phyloP scores from a whole-genome alignment of 2,329 filamentous ascomycete species.

The Leptosphaerulina australis region DNA sequence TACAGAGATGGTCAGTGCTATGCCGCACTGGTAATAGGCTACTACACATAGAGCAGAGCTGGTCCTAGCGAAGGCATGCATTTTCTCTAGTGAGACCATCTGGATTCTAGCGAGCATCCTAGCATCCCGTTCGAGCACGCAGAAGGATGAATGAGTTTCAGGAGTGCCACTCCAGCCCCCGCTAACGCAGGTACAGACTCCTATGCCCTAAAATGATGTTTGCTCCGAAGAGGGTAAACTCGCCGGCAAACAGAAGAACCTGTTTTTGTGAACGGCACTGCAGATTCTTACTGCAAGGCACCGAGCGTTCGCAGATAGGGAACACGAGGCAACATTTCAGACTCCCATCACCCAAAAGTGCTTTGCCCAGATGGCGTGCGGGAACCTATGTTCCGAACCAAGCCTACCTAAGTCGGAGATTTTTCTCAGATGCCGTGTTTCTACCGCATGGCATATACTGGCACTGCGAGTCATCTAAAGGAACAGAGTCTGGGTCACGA shows the following conservation, averaged over 20 bases:
- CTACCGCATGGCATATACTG: neutral
- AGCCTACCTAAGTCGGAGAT: constrained; percentile 14
- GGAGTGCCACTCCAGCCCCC: constrained; percentile 29
- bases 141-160: constrained; percentile 42
- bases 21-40: constrained; percentile 16
- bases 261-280: constrained; percentile 36
- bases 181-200: constrained; percentile 48
- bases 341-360: constrained; percentile 10
- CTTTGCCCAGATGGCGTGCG: constrained; percentile 2
- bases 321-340: constrained; percentile 15
- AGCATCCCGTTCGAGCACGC: constrained; percentile 27
- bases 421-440: constrained; percentile 10
- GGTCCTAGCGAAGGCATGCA: constrained; percentile 24
- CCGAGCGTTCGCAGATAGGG: constrained; percentile 37
- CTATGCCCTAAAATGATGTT: constrained; percentile 40
- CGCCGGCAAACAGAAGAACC: constrained; percentile 11
- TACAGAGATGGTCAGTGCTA: constrained; percentile 24
- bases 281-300: constrained; percentile 32
- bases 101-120: constrained; percentile 31
- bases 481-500: neutral
- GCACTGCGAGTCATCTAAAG: constrained; percentile 6
- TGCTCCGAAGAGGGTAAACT: constrained; percentile 34
- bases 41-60: constrained; percentile 25
- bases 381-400: constrained; percentile 7
- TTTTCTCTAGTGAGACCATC: constrained; percentile 29